Percentiles rank a stretch among this genome's conserved stretches.
phyloP scores from a whole-genome alignment of 192 early-diverging fungal species.

The Coemansia sp. region DNA sequence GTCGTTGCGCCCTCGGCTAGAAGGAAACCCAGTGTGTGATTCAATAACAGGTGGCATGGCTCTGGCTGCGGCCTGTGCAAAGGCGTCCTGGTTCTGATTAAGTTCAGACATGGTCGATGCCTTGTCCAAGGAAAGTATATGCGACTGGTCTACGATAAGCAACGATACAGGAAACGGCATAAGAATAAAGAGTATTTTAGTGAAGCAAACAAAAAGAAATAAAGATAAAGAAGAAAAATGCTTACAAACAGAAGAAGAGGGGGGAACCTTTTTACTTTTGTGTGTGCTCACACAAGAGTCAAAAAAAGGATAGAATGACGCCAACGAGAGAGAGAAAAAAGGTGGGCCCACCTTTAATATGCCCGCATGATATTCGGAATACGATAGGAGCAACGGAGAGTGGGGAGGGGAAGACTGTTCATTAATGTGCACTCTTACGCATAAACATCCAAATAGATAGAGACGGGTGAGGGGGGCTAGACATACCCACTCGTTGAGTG shows the following conservation, averaged over 20 bases:
- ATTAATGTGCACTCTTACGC: not conserved
- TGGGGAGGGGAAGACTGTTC: not conserved
- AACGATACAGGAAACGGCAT: slow-evolving; percentile 38
- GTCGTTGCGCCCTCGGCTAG: not conserved
- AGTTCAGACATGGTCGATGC: slow-evolving; percentile 1
- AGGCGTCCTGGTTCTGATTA: not conserved
- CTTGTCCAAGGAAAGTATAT: slow-evolving; percentile 6
- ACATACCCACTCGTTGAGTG: not conserved
- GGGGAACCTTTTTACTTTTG: not conserved
- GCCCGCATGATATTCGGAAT: not conserved
- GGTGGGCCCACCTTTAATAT: not conserved
- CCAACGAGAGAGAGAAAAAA: not conserved
- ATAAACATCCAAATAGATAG: not conserved
- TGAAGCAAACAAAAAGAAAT: slow-evolving; percentile 1
- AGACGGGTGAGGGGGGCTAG: not conserved
- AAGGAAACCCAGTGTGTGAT: not conserved
- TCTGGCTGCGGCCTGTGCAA: not conserved
- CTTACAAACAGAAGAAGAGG: not conserved
- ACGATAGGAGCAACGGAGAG: not conserved
- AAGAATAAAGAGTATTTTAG: slow-evolving; percentile 7
- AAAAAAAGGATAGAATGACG: not conserved
- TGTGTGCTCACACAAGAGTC: not conserved
- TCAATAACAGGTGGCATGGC: not conserved
- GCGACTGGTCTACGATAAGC: slow-evolving; percentile 24
- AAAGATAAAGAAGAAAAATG: not conserved